Evolutionary conservation across 2,329 filamentous ascomycete species (phyloP), one percentile per base, ranked within the genome.

Genomic region (Pseudopithomyces maydicus): DNA sequence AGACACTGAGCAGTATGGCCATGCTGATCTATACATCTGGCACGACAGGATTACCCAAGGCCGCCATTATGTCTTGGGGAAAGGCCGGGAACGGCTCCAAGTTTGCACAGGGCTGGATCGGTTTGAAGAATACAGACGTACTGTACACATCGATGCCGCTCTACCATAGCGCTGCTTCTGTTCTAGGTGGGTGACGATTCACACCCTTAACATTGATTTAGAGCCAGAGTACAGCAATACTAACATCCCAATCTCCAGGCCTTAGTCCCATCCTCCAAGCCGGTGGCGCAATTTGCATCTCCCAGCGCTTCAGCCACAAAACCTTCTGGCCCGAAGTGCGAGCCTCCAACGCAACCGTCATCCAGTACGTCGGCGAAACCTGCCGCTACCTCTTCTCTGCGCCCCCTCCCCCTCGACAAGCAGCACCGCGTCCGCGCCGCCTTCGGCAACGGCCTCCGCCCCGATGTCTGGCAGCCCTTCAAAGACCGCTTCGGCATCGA

Each of bases 381-480:
- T 76, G 73, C 54, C 68, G 74, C 20, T 77, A 77, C 58, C 64
- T 77, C 4, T 63, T 76, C 36, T 66, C 74, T 2, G 73, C 72
- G 1, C 73, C 74, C 1, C 64, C 69, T 64, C 1, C 50, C 67
- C 0, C 51, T 68, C 3, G 75, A 77, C 62, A 71, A 65, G 45
- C 52, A 67, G 2, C 73, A 77, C 61, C 63, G 68, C 19, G 64
- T 77, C 1, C 65, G 62, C 15, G 61, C 63, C 2, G 73, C 72
- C 2, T 76, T 72, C 36, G 76, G 76, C 11, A 79, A 79, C 46
- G 77, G 77, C n/a, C 64, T 79, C 12, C 65, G 77, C 5, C 75
- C 75, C 0, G 77, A 79, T 48, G 73, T 79, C 19, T 79, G 77
- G 75, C 64, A 76, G 15, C 58, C 66, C 0, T 79, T 79, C 65